These are phyloP conservation scores for Phoma sp. DNA, from an alignment of 2,329 filamentous ascomycete species.

Conservation along the genomic window DNA sequence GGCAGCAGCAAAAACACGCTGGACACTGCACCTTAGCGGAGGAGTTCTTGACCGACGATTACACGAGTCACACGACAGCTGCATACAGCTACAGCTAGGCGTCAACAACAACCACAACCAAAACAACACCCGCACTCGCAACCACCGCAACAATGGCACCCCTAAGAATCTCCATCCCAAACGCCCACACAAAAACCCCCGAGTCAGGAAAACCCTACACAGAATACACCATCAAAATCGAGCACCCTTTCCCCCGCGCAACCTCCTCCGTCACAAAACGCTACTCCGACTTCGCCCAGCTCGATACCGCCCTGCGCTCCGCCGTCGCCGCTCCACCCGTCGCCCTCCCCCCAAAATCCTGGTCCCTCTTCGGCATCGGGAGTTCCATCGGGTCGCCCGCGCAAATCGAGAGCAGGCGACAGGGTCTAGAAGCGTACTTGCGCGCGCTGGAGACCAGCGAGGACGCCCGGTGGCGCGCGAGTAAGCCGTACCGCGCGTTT, in stretches of 20 bases:
- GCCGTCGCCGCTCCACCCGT: constrained; percentile 72
- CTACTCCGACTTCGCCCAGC: constrained; percentile 78
- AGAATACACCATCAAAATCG: constrained; percentile 78
- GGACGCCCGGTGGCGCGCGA: constrained; percentile 80
- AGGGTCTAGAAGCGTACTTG: constrained; percentile 74
- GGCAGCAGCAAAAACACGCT: neutral
- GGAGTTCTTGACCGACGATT: too few relatives aligned
- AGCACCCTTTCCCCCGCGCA: constrained; percentile 77
- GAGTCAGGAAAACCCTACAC: constrained; percentile 70
- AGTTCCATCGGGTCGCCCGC: constrained; percentile 72
- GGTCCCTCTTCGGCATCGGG: constrained; percentile 58
- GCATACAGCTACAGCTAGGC: neutral
- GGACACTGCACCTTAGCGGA: too few relatives aligned
- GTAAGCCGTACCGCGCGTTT: constrained; percentile 75
- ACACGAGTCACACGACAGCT: constrained; percentile 1
- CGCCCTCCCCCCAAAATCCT: constrained; percentile 75
- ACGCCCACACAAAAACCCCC: constrained; percentile 59
- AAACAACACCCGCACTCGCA: neutral
- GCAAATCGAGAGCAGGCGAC: constrained; percentile 74
- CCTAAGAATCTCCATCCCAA: constrained; percentile 57
- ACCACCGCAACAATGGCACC: constrained; percentile 50
- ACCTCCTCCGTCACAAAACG: constrained; percentile 80
- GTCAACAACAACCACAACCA: neutral
- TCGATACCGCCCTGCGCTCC: constrained; percentile 69
- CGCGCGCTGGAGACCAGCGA: constrained; percentile 73